Evolutionary conservation across 352 stramenopile genomes (phyloP).

Genomic region (Phytopythium boreale): DNA sequence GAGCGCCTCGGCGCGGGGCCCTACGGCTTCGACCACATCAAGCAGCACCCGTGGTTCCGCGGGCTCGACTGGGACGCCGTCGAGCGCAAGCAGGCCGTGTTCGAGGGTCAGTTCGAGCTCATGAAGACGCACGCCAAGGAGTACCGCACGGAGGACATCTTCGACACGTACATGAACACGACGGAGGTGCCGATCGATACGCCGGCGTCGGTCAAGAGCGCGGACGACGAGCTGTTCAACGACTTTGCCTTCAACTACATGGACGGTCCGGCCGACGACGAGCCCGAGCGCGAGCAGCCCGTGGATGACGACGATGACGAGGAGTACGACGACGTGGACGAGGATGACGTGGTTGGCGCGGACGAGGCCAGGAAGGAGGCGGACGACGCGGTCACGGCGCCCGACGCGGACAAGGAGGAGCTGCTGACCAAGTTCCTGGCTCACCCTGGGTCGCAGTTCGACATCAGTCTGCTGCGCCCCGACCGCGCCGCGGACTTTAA

Average conservation of each 20-base stretch:
- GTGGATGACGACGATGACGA: constrained; percentile 34
- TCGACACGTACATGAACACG: constrained; percentile 88
- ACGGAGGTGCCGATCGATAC: constrained; percentile 81
- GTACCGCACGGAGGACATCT: constrained; percentile 75
- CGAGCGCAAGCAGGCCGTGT: constrained; percentile 46
- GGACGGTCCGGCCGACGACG: constrained; percentile 42
- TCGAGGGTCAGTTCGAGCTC: constrained; percentile 67
- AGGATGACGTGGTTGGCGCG: constrained; percentile 1
- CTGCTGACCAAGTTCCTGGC: constrained; percentile 46
- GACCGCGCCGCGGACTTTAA: constrained; percentile 69
- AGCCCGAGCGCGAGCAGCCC: constrained; percentile 37
- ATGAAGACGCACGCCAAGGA: constrained; percentile 85
- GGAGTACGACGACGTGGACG: constrained; percentile 22
- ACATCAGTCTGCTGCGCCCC: constrained; percentile 67
- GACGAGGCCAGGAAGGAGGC: not conserved
- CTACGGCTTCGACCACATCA: constrained; percentile 84
- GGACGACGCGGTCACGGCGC: constrained; percentile 13
- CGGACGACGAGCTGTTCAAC: constrained; percentile 65
- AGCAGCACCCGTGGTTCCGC: constrained; percentile 86
- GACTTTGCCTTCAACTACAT: constrained; percentile 87
- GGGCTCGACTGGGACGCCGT: constrained; percentile 86
- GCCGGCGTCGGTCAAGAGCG: constrained; percentile 76
- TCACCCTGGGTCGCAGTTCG: constrained; percentile 60
- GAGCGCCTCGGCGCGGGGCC: constrained; percentile 91
- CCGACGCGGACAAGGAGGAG: constrained; percentile 19